These are phyloP conservation scores for Xylariomycetidae sp. DNA, from an alignment of 2,329 filamentous ascomycete species.

Conservation along the genomic window DNA sequence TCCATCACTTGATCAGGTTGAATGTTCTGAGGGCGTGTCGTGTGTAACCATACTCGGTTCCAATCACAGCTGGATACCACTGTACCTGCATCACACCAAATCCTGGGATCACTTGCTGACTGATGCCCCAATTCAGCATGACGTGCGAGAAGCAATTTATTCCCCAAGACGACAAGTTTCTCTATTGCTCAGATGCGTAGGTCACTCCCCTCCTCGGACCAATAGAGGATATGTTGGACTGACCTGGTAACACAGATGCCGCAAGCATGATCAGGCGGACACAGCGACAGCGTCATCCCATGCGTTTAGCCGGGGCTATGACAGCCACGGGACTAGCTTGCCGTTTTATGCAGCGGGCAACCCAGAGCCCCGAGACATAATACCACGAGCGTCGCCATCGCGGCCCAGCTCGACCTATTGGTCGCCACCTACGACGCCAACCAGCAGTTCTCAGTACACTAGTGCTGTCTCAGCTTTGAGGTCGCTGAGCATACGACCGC, in stretches of 20 bases:
- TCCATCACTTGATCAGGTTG: constrained; percentile 17
- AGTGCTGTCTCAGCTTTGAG: constrained; percentile 53
- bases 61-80: constrained; percentile 8
- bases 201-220: constrained; percentile 24
- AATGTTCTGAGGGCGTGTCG: constrained; percentile 14
- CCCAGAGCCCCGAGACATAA: constrained; percentile 56
- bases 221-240: constrained; percentile 18
- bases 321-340: constrained; percentile 32
- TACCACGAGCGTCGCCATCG: constrained; percentile 60
- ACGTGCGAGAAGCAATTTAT: constrained; percentile 64
- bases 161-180: constrained; percentile 49
- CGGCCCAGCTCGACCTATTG: constrained; percentile 52
- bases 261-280: constrained; percentile 45
- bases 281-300: constrained; percentile 25
- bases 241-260: constrained; percentile 39
- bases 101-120: constrained; percentile 15
- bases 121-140: constrained; percentile 45
- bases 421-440: constrained; percentile 49
- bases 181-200: constrained; percentile 62
- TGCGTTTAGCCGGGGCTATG: constrained; percentile 23
- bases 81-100: constrained; percentile 29
- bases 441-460: constrained; percentile 39
- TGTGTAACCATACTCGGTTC: constrained; percentile 7
- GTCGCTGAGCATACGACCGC: constrained; percentile 48
- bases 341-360: constrained; percentile 41